Conservation (phyloP, 2,329 filamentous ascomycete species). For the Tolypocladium ovalisporum region DNA sequence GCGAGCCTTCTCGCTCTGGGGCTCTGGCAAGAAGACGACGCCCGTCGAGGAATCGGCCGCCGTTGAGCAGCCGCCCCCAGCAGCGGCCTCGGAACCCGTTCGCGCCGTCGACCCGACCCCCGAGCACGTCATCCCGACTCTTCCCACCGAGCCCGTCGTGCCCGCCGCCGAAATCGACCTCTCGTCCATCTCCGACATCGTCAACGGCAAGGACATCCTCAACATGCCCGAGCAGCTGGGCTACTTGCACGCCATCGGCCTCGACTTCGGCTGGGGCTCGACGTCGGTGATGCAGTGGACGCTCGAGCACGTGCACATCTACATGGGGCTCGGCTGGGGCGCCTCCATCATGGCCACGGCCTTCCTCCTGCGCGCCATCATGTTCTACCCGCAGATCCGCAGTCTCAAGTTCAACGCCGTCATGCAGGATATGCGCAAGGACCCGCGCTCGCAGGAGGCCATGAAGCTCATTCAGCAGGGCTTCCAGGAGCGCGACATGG, state of each 20-base stretch:
- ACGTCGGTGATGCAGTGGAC: constrained; percentile 62
- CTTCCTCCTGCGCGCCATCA: constrained; percentile 48
- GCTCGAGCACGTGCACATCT: constrained; percentile 76
- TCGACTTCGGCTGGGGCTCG: constrained; percentile 80
- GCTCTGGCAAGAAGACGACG: constrained; percentile 17
- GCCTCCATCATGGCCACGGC: constrained; percentile 58
- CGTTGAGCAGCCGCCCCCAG: constrained; percentile 6
- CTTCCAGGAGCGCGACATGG: constrained; percentile 29
- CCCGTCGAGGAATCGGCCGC: constrained; percentile 7
- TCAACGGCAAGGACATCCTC: constrained; percentile 33
- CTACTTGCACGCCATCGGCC: constrained; percentile 69
- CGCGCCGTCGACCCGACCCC: constrained; percentile 2
- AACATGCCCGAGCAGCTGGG: constrained; percentile 66
- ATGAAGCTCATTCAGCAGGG: constrained; percentile 39
- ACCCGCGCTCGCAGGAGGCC: constrained; percentile 39
- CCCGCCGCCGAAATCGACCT: constrained; percentile 21
- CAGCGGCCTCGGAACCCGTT: constrained; percentile 7
- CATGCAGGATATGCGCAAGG: constrained; percentile 43
- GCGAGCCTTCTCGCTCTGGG: constrained; percentile 24
- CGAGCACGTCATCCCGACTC: constrained; percentile 5
- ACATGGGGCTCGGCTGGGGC: constrained; percentile 71
- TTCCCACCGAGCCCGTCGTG: constrained; percentile 11
- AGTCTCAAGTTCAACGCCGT: constrained; percentile 34
- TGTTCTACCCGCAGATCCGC: constrained; percentile 50
- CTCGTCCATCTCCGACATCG: constrained; percentile 20